Base-by-base conservation (phyloP, 140 eudicot genomes). In the Erigeron philadelphicus region DNA sequence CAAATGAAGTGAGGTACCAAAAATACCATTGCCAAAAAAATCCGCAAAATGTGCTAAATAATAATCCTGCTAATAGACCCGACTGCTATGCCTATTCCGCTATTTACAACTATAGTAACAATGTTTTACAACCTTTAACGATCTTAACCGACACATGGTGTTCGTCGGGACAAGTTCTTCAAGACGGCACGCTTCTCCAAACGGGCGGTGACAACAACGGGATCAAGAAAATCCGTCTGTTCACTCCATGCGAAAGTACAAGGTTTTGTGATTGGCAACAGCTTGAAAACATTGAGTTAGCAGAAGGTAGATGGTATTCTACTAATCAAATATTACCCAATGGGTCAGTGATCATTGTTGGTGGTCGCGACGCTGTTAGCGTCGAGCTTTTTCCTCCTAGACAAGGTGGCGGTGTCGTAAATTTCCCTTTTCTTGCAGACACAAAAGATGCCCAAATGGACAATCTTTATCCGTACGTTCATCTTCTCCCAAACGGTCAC, bases 51-150 rank as follows among this genome's bases (percentile, higher is more conserved):
- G 19, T 50, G 17, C 57, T 50, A 4, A 7, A 12, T 5, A 16
- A 12, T 5, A 19, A 50, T 50, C 56, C 16, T 17, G 16, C 53
- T 8, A 1, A 7, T 41, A 69, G 44, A 72, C 38, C 72, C 74
- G 93, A 83, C 64, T 90, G 97, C 50, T 81, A 82, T 17, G 84
- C 97, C 9, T 95, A 90, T 72, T 90, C 95, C 0, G 88, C 77
- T 7, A 64, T 83, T 8, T 84, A 87, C 25, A 81, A 85, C 69
- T 79, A 70, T 2, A 21, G 11, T 11, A 83, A 82, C 38, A 81
- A 74, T 9, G 12, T 19, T 6, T 17, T 73, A 31, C 82, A 83
- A 50, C 88, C 97, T 0, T 16, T 40, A 7, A 61, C 25, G 6
- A 15, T 40, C 18, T 16, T n/a, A 2, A 13, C 49, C 1, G 49